Conservation (phyloP, 768 basidiomycete genomes). For the Lactarius evosmus region DNA sequence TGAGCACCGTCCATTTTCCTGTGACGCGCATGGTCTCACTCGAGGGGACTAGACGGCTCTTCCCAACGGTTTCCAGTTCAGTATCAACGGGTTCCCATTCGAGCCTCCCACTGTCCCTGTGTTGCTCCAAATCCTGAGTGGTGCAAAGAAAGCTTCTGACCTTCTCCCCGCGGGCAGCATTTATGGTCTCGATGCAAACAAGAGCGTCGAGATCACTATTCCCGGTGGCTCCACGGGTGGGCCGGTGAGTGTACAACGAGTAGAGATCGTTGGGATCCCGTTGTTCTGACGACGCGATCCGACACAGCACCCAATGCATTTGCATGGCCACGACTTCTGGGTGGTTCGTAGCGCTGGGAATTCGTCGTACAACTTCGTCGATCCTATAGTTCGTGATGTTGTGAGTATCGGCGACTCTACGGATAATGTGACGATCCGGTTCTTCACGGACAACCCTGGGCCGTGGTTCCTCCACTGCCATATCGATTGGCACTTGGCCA, state of each 20-base stretch:
- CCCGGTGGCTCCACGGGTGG: slow-evolving; percentile 42
- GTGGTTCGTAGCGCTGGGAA: slow-evolving; percentile 22
- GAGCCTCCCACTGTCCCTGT: slow-evolving; percentile 46
- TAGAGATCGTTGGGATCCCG: background rate
- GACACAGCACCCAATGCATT: slow-evolving; percentile 23
- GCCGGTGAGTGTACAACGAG: slow-evolving; percentile 16
- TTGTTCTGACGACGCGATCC: background rate
- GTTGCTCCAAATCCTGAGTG: slow-evolving; percentile 57
- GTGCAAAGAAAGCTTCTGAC: slow-evolving; percentile 44
- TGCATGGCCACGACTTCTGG: slow-evolving; percentile 21
- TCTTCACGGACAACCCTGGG: slow-evolving; percentile 34
- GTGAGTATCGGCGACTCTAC: slow-evolving; percentile 23
- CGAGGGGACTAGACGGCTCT: slow-evolving; percentile 2
- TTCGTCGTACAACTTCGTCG: slow-evolving; percentile 20
- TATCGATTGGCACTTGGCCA: slow-evolving; percentile 34
- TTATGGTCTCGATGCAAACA: slow-evolving; percentile 46
- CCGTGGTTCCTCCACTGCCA: slow-evolving; percentile 35
- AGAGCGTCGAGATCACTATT: slow-evolving; percentile 47
- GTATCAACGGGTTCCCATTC: slow-evolving; percentile 40
- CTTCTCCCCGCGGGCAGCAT: slow-evolving; percentile 50
- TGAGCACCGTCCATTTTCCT: slow-evolving; percentile 5
- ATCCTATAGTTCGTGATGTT: slow-evolving; percentile 28
- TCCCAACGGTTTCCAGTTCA: slow-evolving; percentile 35
- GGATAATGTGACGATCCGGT: slow-evolving; percentile 32
- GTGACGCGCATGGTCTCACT: background rate